phyloP scores from a whole-genome alignment of 2,329 filamentous ascomycete species.

The Colletotrichum sidae region DNA sequence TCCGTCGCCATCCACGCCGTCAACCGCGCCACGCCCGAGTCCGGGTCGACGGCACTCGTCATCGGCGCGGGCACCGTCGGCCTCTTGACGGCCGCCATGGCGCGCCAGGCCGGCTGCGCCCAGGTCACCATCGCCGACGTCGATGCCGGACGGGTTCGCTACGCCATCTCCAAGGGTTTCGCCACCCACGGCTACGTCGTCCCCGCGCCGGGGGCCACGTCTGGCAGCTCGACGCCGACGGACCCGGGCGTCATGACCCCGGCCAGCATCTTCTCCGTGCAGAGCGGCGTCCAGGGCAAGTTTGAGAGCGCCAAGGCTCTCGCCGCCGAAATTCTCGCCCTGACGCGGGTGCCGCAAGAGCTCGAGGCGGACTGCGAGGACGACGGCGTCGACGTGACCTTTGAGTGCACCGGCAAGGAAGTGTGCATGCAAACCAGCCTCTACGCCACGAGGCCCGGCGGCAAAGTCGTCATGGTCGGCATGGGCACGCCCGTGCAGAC shows the following conservation, averaged over 20 bases:
- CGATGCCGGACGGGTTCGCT: constrained; percentile 68
- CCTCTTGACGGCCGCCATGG: constrained; percentile 72
- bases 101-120: constrained; percentile 68
- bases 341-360: constrained; percentile 46
- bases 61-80: constrained; percentile 75
- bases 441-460: constrained; percentile 76
- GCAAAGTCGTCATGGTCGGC: constrained; percentile 80
- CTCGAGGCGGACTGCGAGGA: constrained; percentile 61
- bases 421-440: constrained; percentile 80
- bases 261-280: constrained; percentile 57
- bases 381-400: constrained; percentile 75
- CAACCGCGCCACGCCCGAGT: constrained; percentile 63
- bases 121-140: constrained; percentile 71
- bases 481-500: constrained; percentile 85
- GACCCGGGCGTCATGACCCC: constrained; percentile 56
- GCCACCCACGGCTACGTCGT: constrained; percentile 70
- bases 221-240: constrained; percentile 61
- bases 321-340: constrained; percentile 61
- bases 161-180: constrained; percentile 68
- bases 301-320: constrained; percentile 63
- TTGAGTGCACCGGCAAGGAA: constrained; percentile 83
- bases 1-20: constrained; percentile 72
- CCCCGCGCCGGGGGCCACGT: constrained; percentile 55
- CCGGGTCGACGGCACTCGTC: constrained; percentile 69
- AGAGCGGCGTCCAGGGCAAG: constrained; percentile 57